Conservation (phyloP, 208 protist species). For the Naegleria lovaniensis region DNA sequence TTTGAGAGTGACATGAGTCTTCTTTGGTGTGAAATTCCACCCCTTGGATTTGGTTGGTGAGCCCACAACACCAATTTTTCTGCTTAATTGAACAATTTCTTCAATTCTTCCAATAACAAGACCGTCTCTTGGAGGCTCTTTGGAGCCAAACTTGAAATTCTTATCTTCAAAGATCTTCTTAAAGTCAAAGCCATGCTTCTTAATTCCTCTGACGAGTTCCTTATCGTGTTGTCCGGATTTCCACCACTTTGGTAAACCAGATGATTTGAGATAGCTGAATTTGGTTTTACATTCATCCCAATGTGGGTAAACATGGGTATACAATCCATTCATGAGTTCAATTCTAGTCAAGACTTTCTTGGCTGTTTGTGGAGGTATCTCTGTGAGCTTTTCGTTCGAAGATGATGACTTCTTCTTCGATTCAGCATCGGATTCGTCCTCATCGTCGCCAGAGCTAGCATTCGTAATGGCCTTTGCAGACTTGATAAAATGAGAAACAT, state of each 20-base stretch:
- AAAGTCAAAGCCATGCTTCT: conserved; percentile 22
- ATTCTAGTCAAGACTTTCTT: background rate
- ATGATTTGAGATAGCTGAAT: background rate
- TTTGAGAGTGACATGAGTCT: background rate
- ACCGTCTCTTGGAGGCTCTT: background rate
- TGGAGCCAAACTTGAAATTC: background rate
- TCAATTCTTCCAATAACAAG: background rate
- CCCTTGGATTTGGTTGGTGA: background rate
- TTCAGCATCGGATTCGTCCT: background rate
- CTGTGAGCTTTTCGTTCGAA: background rate
- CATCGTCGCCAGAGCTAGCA: background rate
- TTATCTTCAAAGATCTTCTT: background rate
- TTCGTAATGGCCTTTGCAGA: background rate
- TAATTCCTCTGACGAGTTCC: background rate
- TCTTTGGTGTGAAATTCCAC: conserved; percentile 23
- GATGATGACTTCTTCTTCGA: background rate
- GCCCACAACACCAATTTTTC: background rate
- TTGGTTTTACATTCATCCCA: background rate
- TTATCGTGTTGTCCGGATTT: background rate
- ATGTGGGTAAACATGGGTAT: background rate
- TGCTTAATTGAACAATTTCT: background rate
- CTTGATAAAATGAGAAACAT: background rate
- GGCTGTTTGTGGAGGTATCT: background rate
- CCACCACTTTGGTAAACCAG: conserved; percentile 25
- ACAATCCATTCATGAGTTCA: background rate